phyloP scores from a whole-genome alignment of 257 asterid species.

The Ajuga chamaepitys region DNA sequence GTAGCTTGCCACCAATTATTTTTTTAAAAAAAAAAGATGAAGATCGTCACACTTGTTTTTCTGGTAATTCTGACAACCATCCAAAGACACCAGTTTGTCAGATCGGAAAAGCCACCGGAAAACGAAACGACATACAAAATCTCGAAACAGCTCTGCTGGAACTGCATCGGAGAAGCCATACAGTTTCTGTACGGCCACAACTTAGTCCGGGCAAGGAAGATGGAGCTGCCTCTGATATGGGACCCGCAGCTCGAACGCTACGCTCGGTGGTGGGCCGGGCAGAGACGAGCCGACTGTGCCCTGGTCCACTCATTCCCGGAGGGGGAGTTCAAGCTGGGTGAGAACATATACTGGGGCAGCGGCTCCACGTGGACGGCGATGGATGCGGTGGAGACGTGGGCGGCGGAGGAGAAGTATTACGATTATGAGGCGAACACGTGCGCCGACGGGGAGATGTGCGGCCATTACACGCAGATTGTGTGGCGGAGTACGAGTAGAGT shows the following conservation, averaged over 20 bases:
- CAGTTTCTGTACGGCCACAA: constrained; percentile 68
- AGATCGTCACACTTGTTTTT: neutral
- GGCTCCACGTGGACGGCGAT: constrained; percentile 53
- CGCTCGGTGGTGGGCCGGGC: constrained; percentile 67
- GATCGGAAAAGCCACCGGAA: constrained; percentile 4
- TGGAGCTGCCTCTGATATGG: constrained; percentile 59
- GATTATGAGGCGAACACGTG: constrained; percentile 39
- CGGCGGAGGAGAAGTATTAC: constrained; percentile 62
- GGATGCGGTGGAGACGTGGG: constrained; percentile 71
- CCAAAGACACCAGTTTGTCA: neutral
- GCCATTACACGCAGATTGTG: constrained; percentile 82
- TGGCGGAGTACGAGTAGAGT: constrained; percentile 44
- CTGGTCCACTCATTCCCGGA: constrained; percentile 60
- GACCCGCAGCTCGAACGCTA: constrained; percentile 42
- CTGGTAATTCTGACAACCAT: constrained; percentile 15
- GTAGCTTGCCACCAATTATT: too few relatives aligned
- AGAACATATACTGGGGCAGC: constrained; percentile 73
- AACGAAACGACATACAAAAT: constrained; percentile 44
- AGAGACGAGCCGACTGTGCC: constrained; percentile 41
- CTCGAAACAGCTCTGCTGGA: constrained; percentile 46
- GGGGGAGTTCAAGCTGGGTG: constrained; percentile 52
- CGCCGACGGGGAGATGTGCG: constrained; percentile 48
- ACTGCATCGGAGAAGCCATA: constrained; percentile 44
- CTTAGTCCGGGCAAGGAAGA: constrained; percentile 49
- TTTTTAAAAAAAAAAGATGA: constrained; percentile 14